These are phyloP conservation scores for Xylariales sp. DNA, from an alignment of 2,329 filamentous ascomycete species.

Conservation along the genomic window DNA sequence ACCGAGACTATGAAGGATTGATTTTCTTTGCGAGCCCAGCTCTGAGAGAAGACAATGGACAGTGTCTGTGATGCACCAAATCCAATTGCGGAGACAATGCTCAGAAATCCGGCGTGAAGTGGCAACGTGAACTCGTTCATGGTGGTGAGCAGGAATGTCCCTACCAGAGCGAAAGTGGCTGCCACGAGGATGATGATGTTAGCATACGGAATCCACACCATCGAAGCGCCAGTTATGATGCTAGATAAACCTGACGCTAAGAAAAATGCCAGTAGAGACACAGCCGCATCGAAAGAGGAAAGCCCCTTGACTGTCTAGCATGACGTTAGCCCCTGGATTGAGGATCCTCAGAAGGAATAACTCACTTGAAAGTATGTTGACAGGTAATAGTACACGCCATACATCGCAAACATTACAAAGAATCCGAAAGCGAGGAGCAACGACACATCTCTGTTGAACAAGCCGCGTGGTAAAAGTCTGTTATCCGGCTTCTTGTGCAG, in stretches of 20 bases:
- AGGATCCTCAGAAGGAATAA: neutral
- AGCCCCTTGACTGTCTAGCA: slow-evolving; percentile 9
- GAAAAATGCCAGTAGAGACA: slow-evolving; percentile 9
- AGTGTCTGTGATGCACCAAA: slow-evolving; percentile 10
- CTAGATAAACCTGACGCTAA: slow-evolving; percentile 9
- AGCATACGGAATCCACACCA: slow-evolving; percentile 7
- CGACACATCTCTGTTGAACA: slow-evolving; percentile 8
- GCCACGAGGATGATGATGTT: slow-evolving; percentile 9
- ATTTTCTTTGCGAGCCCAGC: slow-evolving; percentile 8
- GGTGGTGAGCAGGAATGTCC: slow-evolving; percentile 8
- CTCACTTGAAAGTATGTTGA: slow-evolving; percentile 11
- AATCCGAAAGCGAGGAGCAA: slow-evolving; percentile 10
- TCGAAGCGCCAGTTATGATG: slow-evolving; percentile 7
- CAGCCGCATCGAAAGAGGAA: slow-evolving; percentile 9
- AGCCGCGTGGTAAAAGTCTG: slow-evolving; percentile 4
- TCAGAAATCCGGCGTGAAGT: slow-evolving; percentile 5
- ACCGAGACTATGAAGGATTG: slow-evolving; percentile 10
- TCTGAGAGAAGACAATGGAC: slow-evolving; percentile 9
- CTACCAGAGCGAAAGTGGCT: slow-evolving; percentile 5
- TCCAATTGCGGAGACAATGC: slow-evolving; percentile 8
- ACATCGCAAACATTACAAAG: slow-evolving; percentile 11
- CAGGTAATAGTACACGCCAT: slow-evolving; percentile 10
- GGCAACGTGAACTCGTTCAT: slow-evolving; percentile 7
- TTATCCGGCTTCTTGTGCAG: slow-evolving; percentile 5
- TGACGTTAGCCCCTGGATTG: neutral